Evolutionary conservation across 495 filamentous ascomycete genomes (phyloP), one percentile per base, ranked within the genome.

Genomic region (Diplogelasinospora grovesii): DNA sequence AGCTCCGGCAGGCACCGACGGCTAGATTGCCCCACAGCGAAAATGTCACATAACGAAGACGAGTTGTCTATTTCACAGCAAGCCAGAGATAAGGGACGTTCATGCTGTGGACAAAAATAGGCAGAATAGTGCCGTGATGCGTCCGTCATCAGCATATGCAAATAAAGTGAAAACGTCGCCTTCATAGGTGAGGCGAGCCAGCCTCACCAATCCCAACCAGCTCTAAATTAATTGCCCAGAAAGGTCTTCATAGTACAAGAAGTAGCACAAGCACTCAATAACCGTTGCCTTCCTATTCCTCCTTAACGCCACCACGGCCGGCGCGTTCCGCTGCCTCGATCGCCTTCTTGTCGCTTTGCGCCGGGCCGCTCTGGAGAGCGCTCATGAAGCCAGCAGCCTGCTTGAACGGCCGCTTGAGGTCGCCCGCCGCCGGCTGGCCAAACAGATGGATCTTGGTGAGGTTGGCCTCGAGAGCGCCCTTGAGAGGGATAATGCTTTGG

Each of bases 401-500:
- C 83, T 98, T 98, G 81, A 89, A 98, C 49, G 92, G 92, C 43
- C 92, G 77, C 78, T 89, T 87, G 48, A 97, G 75, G 42, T 98
- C 92, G 20, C 90, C 92, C 39, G 69, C 76, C 13, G 92, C 90
- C n/a, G 92, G 81, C 66, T 92, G 70, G 48, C 92, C 92, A 45
- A 88, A 82, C 29, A 98, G 39, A 66, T 96, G 84, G 58, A 98
- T 90, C 81, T 96, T 95, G 65, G 87, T 77, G 56, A 95, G 68
- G 71, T 95, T 97, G 64, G 82, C 70, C 71, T 98, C 92, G 66
- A 97, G 75, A 8, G 86, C 92, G 54, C 83, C 74, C 81, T 98
- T 98, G 59, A 97, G 74, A 22, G 92, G 92, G 61, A 98, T 90
- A 74, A 98, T 94, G 57, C 83, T 89, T 78, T 98, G 92, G 74